Base-by-base conservation (phyloP, 805 yeast species). In the Clavispora fructus region DNA sequence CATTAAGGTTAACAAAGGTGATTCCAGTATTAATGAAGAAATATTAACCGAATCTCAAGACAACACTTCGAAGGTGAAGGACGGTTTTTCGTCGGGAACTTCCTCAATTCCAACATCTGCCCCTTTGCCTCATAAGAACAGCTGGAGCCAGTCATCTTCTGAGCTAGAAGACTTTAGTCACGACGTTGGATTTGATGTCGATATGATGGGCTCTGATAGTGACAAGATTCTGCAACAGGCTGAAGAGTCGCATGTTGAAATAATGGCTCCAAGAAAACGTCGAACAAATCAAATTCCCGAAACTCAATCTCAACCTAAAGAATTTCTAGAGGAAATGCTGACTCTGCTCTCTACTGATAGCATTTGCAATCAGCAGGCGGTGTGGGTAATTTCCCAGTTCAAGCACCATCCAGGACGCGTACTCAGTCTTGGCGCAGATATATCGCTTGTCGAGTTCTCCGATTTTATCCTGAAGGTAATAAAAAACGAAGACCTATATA, bases 341-440 rank as follows among this genome's bases (percentile, higher is more conserved):
- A 45, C 44, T 3, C 32, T 38, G 1, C 40, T 55, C 9, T n/a
- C 37, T 8, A 28, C 33, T 31, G 45, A 44, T 1, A 46, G 53
- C 19, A 54, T 67, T 23, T 16, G 27, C 7, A 48, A 54, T 31
- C 44, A 44, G 0, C 50, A 51, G 7, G 71, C 78, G 39, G 82
- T 81, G 1, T 82, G 84, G 84, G 80, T 78, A 11, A 68, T 70
- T 13, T 74, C 71, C 51, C 69, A 72, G 46, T 65, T 75, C 37
- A 74, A 71, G 40, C 69, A 69, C 59, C 79, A 75, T 50, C 78
- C 86, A 0, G 87, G 83, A 0, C 55, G 59, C 2, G 56, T 79
- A 1, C 41, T 64, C 1, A 12, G 16, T 11, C 25, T 10, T 11
- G 49, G 53, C 12, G 70, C 67, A 4, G 50, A 47, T 4, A 63